phyloP scores from a whole-genome alignment of 2,329 filamentous ascomycete genomes.

The Penicillium sp. region DNA sequence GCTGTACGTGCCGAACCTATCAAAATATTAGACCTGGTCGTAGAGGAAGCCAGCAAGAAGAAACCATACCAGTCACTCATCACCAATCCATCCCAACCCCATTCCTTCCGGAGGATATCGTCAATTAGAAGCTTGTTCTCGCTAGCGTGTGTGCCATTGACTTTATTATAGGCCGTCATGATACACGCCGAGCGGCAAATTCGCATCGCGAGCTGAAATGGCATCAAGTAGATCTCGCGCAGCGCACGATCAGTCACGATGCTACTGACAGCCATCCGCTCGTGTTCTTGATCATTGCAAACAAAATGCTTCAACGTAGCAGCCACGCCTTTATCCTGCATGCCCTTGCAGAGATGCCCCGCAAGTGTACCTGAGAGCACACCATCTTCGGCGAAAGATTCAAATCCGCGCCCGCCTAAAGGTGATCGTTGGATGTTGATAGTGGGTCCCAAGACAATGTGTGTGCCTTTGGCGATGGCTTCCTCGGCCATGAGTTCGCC shows the following conservation, averaged over 20 bases:
- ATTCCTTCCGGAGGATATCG: slow-evolving; percentile 43
- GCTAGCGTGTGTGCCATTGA: slow-evolving; percentile 48
- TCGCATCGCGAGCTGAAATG: slow-evolving; percentile 57
- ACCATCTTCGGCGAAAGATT: slow-evolving; percentile 80
- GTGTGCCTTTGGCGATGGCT: slow-evolving; percentile 64
- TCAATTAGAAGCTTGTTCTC: slow-evolving; percentile 40
- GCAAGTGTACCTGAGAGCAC: slow-evolving; percentile 68
- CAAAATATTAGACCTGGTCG: not conserved
- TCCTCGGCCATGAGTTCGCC: slow-evolving; percentile 67
- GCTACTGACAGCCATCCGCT: slow-evolving; percentile 40
- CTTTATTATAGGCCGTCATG: slow-evolving; percentile 56
- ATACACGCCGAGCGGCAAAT: slow-evolving; percentile 51
- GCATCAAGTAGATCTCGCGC: slow-evolving; percentile 58
- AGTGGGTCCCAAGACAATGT: slow-evolving; percentile 69
- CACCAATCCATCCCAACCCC: slow-evolving; percentile 43
- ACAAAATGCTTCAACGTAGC: slow-evolving; percentile 68
- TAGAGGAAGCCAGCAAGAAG: not conserved
- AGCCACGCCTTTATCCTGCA: slow-evolving; percentile 67
- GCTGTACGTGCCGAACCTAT: slow-evolving; percentile 45
- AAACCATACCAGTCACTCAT: slow-evolving; percentile 44
- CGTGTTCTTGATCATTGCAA: slow-evolving; percentile 45
- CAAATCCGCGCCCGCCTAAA: slow-evolving; percentile 77
- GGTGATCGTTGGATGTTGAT: slow-evolving; percentile 78
- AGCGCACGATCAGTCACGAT: slow-evolving; percentile 49
- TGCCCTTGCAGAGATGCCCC: slow-evolving; percentile 63